These are phyloP conservation scores for Naganishia kalamii DNA, from an alignment of 768 basidiomycete species.

Conservation along the genomic window DNA sequence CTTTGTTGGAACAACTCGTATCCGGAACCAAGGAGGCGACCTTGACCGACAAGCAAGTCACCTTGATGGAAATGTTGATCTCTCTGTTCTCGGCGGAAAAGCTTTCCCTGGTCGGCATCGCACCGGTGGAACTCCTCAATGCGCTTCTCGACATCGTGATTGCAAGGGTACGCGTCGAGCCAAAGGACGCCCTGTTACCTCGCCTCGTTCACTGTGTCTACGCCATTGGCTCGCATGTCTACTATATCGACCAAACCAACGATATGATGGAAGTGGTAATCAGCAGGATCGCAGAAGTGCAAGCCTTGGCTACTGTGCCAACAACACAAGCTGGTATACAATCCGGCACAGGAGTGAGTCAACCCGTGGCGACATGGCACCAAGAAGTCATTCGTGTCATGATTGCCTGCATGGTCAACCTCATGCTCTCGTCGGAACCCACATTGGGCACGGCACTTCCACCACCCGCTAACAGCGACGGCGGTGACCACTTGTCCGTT, in stretches of 20 bases:
- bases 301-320: slow-evolving; percentile 37
- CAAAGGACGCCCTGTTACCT: slow-evolving; percentile 61
- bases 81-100: slow-evolving; percentile 69
- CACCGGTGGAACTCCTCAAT: slow-evolving; percentile 79
- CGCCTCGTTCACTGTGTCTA: slow-evolving; percentile 68
- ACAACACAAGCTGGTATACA: background rate
- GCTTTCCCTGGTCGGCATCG: slow-evolving; percentile 77
- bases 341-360: background rate
- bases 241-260: slow-evolving; percentile 93
- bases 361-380: background rate
- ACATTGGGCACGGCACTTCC: background rate
- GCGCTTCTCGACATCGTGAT: slow-evolving; percentile 69
- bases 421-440: slow-evolving; percentile 17
- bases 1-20: slow-evolving; percentile 69
- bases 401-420: slow-evolving; percentile 16
- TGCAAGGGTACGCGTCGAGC: slow-evolving; percentile 60
- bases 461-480: background rate
- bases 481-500: background rate
- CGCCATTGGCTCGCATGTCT: slow-evolving; percentile 80
- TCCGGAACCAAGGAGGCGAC: slow-evolving; percentile 47
- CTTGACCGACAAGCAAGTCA: slow-evolving; percentile 49
- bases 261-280: slow-evolving; percentile 81
- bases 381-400: slow-evolving; percentile 19
- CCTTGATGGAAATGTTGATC: slow-evolving; percentile 71
- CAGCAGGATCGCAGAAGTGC: slow-evolving; percentile 63